phyloP scores from a whole-genome alignment of 2,329 filamentous ascomycete species.

The Fusarium fujikuroi region DNA sequence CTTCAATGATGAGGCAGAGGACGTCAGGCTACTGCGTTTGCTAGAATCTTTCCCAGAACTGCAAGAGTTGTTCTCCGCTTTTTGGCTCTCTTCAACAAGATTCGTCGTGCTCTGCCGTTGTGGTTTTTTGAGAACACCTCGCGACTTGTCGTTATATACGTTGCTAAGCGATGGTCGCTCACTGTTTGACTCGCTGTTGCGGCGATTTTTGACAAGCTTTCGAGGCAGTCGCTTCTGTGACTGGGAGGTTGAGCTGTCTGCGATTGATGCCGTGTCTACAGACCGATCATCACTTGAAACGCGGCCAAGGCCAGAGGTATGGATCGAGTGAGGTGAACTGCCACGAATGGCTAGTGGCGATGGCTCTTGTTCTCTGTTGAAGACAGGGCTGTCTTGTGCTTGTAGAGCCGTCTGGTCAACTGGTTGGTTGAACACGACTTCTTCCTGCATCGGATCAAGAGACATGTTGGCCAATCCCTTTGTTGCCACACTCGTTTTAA shows the following conservation, averaged over 20 bases:
- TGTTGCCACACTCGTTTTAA: slow-evolving; percentile 4
- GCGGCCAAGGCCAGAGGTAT: slow-evolving; percentile 41
- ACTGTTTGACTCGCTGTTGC: slow-evolving; percentile 49
- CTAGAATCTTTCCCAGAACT: slow-evolving; percentile 35
- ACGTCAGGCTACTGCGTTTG: slow-evolving; percentile 40
- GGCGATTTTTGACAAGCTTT: slow-evolving; percentile 56
- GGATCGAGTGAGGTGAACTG: slow-evolving; percentile 35
- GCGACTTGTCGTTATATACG: slow-evolving; percentile 34
- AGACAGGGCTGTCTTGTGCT: slow-evolving; percentile 44
- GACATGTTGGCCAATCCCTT: slow-evolving; percentile 17
- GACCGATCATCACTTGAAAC: slow-evolving; percentile 50
- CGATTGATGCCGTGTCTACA: slow-evolving; percentile 44
- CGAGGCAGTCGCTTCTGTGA: slow-evolving; percentile 52
- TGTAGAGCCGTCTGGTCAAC: slow-evolving; percentile 42
- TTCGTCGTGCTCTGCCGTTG: slow-evolving; percentile 45
- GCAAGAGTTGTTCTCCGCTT: slow-evolving; percentile 39
- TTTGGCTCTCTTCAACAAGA: slow-evolving; percentile 40
- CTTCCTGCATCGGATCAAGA: slow-evolving; percentile 48
- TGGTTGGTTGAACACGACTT: slow-evolving; percentile 49
- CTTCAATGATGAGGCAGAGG: slow-evolving; percentile 42
- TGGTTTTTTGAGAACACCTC: slow-evolving; percentile 53
- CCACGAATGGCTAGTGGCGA: slow-evolving; percentile 39
- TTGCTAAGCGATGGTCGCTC: slow-evolving; percentile 43
- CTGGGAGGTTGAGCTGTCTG: slow-evolving; percentile 36
- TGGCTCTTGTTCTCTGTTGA: slow-evolving; percentile 31